Conservation (phyloP, 345 rosid species). For the Acer yangbiense region DNA sequence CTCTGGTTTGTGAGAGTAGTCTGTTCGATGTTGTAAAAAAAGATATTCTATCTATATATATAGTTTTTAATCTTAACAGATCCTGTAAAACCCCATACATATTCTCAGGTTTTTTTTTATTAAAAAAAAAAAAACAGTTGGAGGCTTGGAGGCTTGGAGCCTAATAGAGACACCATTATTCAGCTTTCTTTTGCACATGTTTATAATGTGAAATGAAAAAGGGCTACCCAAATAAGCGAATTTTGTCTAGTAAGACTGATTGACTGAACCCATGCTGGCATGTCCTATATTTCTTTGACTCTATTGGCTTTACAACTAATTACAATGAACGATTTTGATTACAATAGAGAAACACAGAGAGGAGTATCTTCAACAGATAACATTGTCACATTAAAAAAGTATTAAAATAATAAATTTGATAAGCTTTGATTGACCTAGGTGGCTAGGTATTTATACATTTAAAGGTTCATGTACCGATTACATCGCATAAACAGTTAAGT, state of each 20-base stretch:
- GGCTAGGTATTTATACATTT: not conserved
- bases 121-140: too few relatives aligned
- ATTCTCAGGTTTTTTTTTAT: too few relatives aligned
- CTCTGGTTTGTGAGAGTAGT: too few relatives aligned
- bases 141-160: too few relatives aligned
- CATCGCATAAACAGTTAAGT: slow-evolving; percentile 14
- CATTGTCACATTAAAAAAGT: not conserved
- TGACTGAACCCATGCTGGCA: not conserved
- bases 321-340: not conserved
- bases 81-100: too few relatives aligned
- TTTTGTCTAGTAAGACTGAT: not conserved
- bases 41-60: too few relatives aligned
- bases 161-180: not conserved
- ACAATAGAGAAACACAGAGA: not conserved
- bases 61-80: too few relatives aligned
- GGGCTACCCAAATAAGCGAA: not conserved
- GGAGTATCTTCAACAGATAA: not conserved
- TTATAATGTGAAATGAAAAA: slow-evolving; percentile 20
- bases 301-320: not conserved
- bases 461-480: slow-evolving; percentile 34
- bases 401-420: slow-evolving; percentile 3
- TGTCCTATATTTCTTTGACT: not conserved
- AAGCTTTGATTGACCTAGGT: not conserved
- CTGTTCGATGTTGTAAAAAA: too few relatives aligned
- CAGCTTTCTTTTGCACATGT: not conserved